phyloP scores from a whole-genome alignment of 1,284 basidiomycete species.

The Termitomyces sp. region DNA sequence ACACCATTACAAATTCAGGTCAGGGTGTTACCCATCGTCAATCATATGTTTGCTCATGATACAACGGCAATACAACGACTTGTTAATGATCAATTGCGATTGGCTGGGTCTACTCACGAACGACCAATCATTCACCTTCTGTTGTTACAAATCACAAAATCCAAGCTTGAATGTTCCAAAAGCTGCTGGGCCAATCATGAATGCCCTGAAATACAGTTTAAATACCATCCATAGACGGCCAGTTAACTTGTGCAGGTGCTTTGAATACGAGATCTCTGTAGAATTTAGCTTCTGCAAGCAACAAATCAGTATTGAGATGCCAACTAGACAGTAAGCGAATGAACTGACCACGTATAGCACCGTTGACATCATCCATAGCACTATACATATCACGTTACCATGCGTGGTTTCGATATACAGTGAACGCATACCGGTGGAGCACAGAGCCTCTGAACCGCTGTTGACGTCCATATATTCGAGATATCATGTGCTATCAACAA shows the following conservation, averaged over 20 bases:
- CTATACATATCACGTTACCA: background rate
- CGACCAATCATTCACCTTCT: no score
- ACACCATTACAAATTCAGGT: no score
- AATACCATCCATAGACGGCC: background rate
- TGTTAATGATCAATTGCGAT: no score
- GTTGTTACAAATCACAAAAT: no score
- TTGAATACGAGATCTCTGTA: background rate
- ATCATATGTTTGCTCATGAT: no score
- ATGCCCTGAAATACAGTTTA: background rate
- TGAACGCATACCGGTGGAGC: background rate
- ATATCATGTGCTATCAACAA: background rate
- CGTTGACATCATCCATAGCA: slow-evolving; percentile 1
- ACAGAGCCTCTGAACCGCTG: background rate
- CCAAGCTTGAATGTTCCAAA: no score
- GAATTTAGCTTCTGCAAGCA: background rate
- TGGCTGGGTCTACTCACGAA: no score
- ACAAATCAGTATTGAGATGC: background rate
- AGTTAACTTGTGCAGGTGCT: background rate
- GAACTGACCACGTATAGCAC: slow-evolving; percentile 1
- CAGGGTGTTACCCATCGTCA: no score
- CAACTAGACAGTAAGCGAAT: background rate
- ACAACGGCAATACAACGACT: no score
- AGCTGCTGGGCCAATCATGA: background rate
- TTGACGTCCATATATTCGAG: background rate
- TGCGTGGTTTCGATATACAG: background rate